These are phyloP conservation scores for Cercis canadensis DNA, from an alignment of 306 rosid genomes.

Conservation along the genomic window DNA sequence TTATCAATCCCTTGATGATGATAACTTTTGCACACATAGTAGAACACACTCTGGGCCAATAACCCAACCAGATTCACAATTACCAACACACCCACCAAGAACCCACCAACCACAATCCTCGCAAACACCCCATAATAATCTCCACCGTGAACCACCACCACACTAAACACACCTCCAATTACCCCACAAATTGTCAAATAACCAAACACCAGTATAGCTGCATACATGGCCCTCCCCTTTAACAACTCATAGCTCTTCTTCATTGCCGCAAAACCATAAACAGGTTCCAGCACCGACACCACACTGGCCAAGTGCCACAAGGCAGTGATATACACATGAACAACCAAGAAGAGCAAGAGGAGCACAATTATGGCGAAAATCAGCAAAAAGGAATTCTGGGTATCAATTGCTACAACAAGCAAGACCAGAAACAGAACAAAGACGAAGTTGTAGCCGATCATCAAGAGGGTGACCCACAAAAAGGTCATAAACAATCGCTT, in stretches of 20 bases:
- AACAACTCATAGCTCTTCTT: constrained; percentile 81
- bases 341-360: constrained; percentile 61
- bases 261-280: constrained; percentile 84
- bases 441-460: constrained; percentile 67
- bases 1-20: constrained; percentile 96
- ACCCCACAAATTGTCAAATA: constrained; percentile 64
- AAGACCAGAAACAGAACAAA: constrained; percentile 54
- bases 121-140: constrained; percentile 53
- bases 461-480: constrained; percentile 76
- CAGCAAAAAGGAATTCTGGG: constrained; percentile 47
- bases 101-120: constrained; percentile 84
- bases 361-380: constrained; percentile 43
- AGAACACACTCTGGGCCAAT: constrained; percentile 88
- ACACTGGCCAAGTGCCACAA: constrained; percentile 94
- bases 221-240: constrained; percentile 68
- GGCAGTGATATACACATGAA: constrained; percentile 82
- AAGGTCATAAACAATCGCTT: constrained; percentile 86
- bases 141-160: constrained; percentile 81
- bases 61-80: constrained; percentile 87
- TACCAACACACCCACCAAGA: constrained; percentile 84
- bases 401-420: constrained; percentile 59
- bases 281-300: constrained; percentile 81
- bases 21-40: constrained; percentile 90
- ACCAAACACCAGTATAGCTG: constrained; percentile 56
- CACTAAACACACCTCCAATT: constrained; percentile 61